A percentile compares a stretch with the other conserved stretches of the same genome.
Conservation (phyloP, 768 basidiomycete genomes). For the Suillus alpinus region DNA sequence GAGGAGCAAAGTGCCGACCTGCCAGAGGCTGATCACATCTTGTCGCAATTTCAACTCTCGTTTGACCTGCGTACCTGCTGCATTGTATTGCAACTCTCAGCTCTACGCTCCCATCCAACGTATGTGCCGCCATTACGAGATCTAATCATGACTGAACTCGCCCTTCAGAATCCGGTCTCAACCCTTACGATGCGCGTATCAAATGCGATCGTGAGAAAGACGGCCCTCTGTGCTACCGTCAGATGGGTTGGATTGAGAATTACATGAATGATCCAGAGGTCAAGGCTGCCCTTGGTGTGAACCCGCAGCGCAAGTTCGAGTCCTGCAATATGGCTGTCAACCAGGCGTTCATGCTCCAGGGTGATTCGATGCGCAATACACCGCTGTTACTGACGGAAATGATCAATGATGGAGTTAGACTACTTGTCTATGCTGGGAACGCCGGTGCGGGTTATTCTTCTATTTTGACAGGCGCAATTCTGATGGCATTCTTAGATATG, state of each 20-base stretch:
- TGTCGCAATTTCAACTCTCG: slow-evolving; percentile 66
- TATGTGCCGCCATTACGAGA: slow-evolving; percentile 32
- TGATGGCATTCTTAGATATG: slow-evolving; percentile 49
- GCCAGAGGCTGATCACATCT: slow-evolving; percentile 66
- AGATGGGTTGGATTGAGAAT: slow-evolving; percentile 85
- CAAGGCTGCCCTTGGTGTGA: slow-evolving; percentile 79
- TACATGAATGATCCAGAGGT: slow-evolving; percentile 79
- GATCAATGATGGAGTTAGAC: slow-evolving; percentile 75
- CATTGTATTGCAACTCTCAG: slow-evolving; percentile 76
- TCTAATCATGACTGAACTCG: slow-evolving; percentile 1
- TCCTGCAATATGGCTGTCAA: slow-evolving; percentile 82
- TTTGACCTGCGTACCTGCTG: slow-evolving; percentile 70
- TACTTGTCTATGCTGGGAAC: slow-evolving; percentile 89
- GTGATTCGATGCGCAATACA: slow-evolving; percentile 85
- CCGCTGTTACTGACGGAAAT: slow-evolving; percentile 77
- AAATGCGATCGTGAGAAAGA: slow-evolving; percentile 72
- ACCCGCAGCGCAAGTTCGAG: slow-evolving; percentile 54
- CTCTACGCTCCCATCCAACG: slow-evolving; percentile 69
- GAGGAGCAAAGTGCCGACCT: slow-evolving; percentile 64
- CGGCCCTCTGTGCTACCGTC: slow-evolving; percentile 69
- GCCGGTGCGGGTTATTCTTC: slow-evolving; percentile 46
- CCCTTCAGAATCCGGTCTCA: slow-evolving; percentile 61
- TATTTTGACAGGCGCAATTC: slow-evolving; percentile 4
- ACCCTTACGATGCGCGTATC: slow-evolving; percentile 85
- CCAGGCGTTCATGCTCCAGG: slow-evolving; percentile 74